Conservation (phyloP, 805 yeast genomes). For the Candida coquimbonensis region DNA sequence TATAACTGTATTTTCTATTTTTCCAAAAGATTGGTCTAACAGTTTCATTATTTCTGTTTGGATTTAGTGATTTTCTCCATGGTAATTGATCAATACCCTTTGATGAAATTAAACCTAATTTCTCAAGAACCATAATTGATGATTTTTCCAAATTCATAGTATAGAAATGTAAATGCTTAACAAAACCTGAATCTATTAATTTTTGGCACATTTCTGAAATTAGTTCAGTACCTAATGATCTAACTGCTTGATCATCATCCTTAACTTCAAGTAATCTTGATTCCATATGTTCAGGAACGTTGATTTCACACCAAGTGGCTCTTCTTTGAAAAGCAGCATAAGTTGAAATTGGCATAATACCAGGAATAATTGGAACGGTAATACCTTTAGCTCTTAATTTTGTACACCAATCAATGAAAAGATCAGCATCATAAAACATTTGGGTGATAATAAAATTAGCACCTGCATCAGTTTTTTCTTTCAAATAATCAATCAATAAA, state of each 20-base stretch:
- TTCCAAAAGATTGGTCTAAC: constrained; percentile 97
- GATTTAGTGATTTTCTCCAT: constrained; percentile 89
- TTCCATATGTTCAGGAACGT: constrained; percentile 68
- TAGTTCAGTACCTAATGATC: constrained; percentile 78
- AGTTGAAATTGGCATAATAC: constrained; percentile 98
- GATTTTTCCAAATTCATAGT: constrained; percentile 96
- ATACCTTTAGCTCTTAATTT: constrained; percentile 66
- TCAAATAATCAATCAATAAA: constrained; percentile 52
- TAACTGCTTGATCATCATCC: constrained; percentile 83
- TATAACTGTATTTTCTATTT: constrained; percentile 83
- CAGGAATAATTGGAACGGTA: constrained; percentile 86
- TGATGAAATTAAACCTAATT: constrained; percentile 45
- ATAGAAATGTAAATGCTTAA: constrained; percentile 88
- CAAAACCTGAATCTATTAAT: constrained; percentile 60
- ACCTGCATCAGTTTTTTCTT: constrained; percentile 89
- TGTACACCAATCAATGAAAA: constrained; percentile 76
- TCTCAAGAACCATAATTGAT: constrained; percentile 80
- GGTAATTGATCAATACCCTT: constrained; percentile 41
- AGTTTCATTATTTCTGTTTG: constrained; percentile 68
- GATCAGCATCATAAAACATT: constrained; percentile 92
- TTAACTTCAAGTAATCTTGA: constrained; percentile 70
- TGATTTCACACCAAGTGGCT: constrained; percentile 88
- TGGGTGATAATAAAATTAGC: constrained; percentile 93
- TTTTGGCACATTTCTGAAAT: constrained; percentile 77
- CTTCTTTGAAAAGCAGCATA: constrained; percentile 89